Evolutionary conservation across 495 filamentous ascomycete genomes (phyloP).

Genomic region (Chaetomium tenue): DNA sequence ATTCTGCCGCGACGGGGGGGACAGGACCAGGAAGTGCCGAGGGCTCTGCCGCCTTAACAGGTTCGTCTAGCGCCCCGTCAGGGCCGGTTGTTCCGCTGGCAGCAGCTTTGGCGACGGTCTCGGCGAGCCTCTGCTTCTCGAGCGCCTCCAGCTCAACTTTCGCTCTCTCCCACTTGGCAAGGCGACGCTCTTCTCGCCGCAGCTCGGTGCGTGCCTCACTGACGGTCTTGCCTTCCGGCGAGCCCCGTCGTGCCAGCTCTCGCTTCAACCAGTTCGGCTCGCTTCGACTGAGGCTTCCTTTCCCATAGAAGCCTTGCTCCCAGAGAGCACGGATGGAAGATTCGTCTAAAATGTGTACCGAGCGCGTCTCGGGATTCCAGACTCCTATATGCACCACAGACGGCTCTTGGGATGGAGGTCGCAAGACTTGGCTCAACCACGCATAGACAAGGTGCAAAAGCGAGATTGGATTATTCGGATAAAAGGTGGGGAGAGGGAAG

Average conservation of each 20-base stretch:
- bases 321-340: conserved; percentile 75
- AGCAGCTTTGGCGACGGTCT: conserved; percentile 44
- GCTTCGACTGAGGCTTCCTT: conserved; percentile 86
- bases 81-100: not conserved
- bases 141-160: conserved; percentile 76
- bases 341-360: conserved; percentile 79
- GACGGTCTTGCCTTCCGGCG: conserved; percentile 51
- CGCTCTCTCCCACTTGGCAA: conserved; percentile 88
- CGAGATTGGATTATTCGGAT: conserved; percentile 90
- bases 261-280: conserved; percentile 89
- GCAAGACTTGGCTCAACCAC: conserved; percentile 70
- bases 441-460: conserved; percentile 72
- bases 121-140: conserved; percentile 64
- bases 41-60: not conserved
- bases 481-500: conserved; percentile 78
- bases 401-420: conserved; percentile 65
- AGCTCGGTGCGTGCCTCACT: conserved; percentile 77
- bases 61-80: conserved; percentile 5
- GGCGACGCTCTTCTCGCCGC: conserved; percentile 73
- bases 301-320: conserved; percentile 96
- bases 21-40: conserved; percentile 10
- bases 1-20: not conserved
- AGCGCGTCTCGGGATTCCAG: conserved; percentile 75
- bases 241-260: conserved; percentile 68
- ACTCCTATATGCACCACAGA: conserved; percentile 61